Percentiles rank a stretch among this genome's conserved stretches.
Conservation (phyloP, 495 filamentous ascomycete genomes). For the Neurospora tetraspora region DNA sequence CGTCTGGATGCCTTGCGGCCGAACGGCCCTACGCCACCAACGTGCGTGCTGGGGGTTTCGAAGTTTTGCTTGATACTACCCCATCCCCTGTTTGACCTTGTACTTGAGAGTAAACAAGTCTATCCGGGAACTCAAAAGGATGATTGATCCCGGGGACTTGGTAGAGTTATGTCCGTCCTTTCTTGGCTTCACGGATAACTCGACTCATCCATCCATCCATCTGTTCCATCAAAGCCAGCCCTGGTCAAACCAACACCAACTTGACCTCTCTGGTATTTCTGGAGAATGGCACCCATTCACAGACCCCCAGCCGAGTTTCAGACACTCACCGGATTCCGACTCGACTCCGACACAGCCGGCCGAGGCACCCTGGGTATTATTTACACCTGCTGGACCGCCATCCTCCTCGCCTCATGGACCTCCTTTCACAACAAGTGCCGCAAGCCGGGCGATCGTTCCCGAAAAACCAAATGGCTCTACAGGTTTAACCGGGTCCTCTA, state of each 20-base stretch:
- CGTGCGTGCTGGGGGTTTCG: background rate
- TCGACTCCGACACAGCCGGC: background rate
- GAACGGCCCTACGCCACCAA: background rate
- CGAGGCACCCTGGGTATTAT: background rate
- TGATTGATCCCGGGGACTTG: background rate
- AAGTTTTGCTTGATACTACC: background rate
- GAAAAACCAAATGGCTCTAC: background rate
- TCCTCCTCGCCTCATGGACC: background rate
- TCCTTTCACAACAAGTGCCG: background rate
- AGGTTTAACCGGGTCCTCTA: background rate
- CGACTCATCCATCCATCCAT: background rate
- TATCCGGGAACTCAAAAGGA: background rate
- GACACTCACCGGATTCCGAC: background rate
- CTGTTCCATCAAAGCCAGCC: background rate
- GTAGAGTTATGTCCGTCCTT: background rate
- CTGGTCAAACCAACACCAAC: background rate
- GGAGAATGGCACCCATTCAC: background rate
- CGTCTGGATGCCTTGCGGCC: background rate
- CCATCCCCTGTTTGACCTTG: background rate
- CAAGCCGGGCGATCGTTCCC: background rate
- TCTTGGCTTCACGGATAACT: background rate
- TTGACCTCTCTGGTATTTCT: background rate
- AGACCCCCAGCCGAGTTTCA: background rate
- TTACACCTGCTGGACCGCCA: background rate
- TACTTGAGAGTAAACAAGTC: background rate